A percentile compares a stretch with the other conserved stretches of the same genome.
Evolutionary conservation across 1,284 basidiomycete genomes (phyloP).

Genomic region (Puccinia sorghi): DNA sequence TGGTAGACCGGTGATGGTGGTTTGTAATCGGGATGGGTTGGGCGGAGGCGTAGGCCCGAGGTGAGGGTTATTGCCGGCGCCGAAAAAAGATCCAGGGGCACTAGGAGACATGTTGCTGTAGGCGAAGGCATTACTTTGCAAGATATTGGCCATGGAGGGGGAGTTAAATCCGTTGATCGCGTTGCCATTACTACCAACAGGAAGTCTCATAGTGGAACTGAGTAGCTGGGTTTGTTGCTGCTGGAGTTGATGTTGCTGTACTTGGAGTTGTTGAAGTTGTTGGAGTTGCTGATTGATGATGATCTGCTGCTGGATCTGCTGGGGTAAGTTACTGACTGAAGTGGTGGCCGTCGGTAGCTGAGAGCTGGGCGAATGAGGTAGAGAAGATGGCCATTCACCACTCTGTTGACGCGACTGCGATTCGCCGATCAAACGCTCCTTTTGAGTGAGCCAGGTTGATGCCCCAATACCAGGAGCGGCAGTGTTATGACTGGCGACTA

Average conservation of each 20-base stretch:
- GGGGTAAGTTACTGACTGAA: constrained; percentile 27
- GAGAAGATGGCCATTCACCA: constrained; percentile 26
- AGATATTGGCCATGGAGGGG: constrained; percentile 3
- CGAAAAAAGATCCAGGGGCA: constrained; percentile 2
- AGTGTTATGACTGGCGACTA: constrained; percentile 55
- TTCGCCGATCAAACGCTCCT: constrained; percentile 64
- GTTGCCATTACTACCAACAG: constrained; percentile 52
- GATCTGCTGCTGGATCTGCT: constrained; percentile 46
- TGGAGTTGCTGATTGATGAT: constrained; percentile 44
- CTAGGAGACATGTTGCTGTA: constrained; percentile 3
- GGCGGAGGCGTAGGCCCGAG: neutral
- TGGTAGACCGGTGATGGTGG: constrained; percentile 33
- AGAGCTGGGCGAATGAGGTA: constrained; percentile 57
- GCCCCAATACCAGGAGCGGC: constrained; percentile 63
- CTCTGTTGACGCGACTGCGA: constrained; percentile 58
- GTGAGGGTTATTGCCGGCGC: neutral
- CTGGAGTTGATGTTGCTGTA: constrained; percentile 48
- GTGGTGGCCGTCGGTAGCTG: constrained; percentile 64
- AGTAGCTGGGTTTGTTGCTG: constrained; percentile 49
- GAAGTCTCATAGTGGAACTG: constrained; percentile 52
- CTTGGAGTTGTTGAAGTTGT: constrained; percentile 50
- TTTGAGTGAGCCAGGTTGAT: constrained; percentile 60
- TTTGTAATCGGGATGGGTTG: constrained; percentile 46
- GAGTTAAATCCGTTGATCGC: constrained; percentile 31
- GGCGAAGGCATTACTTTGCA: constrained; percentile 7